Evolutionary conservation across 1,284 basidiomycete species (phyloP).

Genomic region (Stereum hirsutum): DNA sequence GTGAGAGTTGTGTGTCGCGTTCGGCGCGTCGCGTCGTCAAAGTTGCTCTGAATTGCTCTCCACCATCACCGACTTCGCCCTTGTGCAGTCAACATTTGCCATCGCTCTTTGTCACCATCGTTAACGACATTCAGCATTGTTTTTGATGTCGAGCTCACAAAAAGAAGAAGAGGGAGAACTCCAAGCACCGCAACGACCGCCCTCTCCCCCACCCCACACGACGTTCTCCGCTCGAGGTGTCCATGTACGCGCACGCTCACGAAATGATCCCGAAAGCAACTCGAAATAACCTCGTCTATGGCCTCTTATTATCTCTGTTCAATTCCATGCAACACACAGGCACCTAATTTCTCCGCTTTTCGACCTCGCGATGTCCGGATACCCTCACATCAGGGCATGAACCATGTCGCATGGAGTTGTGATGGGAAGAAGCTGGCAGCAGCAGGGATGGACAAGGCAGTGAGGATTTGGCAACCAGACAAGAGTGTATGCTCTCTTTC

Average conservation of each 20-base stretch:
- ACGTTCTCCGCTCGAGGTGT: slow-evolving; percentile 60
- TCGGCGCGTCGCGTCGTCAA: too few relatives aligned
- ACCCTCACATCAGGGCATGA: slow-evolving; percentile 52
- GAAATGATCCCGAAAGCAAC: slow-evolving; percentile 6
- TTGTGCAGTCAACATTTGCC: too few relatives aligned
- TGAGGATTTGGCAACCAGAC: slow-evolving; percentile 67
- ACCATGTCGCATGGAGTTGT: slow-evolving; percentile 72
- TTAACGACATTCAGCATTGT: too few relatives aligned
- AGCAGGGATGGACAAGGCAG: slow-evolving; percentile 69
- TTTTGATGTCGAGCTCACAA: background rate
- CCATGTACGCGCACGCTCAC: slow-evolving; percentile 64
- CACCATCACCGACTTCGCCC: too few relatives aligned
- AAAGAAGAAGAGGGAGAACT: slow-evolving; percentile 43
- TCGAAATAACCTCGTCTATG: slow-evolving; percentile 12
- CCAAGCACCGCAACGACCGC: slow-evolving; percentile 54
- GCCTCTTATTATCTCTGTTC: too few relatives aligned
- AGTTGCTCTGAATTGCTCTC: too few relatives aligned
- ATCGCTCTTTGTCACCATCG: too few relatives aligned
- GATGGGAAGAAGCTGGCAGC: slow-evolving; percentile 71
- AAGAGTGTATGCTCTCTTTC: slow-evolving; percentile 45
- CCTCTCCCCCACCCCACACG: slow-evolving; percentile 62
- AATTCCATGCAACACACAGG: too few relatives aligned
- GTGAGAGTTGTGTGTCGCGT: too few relatives aligned
- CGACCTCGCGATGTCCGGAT: slow-evolving; percentile 68
- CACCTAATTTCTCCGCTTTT: slow-evolving; percentile 68